A percentile compares a stretch with the other conserved stretches of the same genome.
Evolutionary conservation across 352 stramenopile species (phyloP).

Genomic region (Pythium phragmitis): DNA sequence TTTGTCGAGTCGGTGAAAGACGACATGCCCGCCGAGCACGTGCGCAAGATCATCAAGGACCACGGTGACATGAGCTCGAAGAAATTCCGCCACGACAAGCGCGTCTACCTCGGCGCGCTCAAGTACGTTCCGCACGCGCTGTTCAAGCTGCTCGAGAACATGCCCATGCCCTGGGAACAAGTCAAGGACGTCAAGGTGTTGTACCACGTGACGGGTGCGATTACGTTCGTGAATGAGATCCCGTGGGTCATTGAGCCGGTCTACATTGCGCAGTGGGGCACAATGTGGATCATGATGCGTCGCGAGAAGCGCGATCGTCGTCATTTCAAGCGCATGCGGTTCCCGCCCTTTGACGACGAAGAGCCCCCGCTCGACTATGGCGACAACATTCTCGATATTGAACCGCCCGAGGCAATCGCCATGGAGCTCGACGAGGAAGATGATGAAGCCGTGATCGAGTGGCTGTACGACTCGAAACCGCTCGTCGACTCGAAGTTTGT

Average conservation of each 20-base stretch:
- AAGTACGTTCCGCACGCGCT: slow-evolving; percentile 99
- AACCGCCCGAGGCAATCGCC: slow-evolving; percentile 94
- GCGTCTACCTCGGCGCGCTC: slow-evolving; percentile 98
- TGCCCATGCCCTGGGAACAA: slow-evolving; percentile 99
- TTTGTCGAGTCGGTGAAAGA: slow-evolving; percentile 92
- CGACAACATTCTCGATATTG: slow-evolving; percentile 97
- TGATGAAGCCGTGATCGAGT: slow-evolving; percentile 94
- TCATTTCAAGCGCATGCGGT: slow-evolving; percentile 99
- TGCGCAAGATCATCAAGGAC: slow-evolving; percentile 99
- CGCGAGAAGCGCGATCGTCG: slow-evolving; percentile 98
- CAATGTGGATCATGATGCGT: slow-evolving; percentile 99
- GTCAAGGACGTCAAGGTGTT: slow-evolving; percentile 99
- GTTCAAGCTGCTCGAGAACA: slow-evolving; percentile 99
- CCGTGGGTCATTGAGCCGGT: slow-evolving; percentile 99
- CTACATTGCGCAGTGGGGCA: slow-evolving; percentile 99
- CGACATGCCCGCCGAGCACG: slow-evolving; percentile 95
- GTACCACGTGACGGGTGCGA: slow-evolving; percentile 99
- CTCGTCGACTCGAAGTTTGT: slow-evolving; percentile 91
- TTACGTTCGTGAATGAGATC: slow-evolving; percentile 99
- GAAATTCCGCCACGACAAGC: slow-evolving; percentile 99
- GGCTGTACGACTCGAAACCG: slow-evolving; percentile 98
- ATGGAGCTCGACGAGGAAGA: slow-evolving; percentile 97
- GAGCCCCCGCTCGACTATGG: slow-evolving; percentile 96
- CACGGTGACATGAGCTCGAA: slow-evolving; percentile 99
- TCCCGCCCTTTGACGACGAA: slow-evolving; percentile 99